Evolutionary conservation across 257 asterid genomes (phyloP).

Genomic region (Echium plantagineum): DNA sequence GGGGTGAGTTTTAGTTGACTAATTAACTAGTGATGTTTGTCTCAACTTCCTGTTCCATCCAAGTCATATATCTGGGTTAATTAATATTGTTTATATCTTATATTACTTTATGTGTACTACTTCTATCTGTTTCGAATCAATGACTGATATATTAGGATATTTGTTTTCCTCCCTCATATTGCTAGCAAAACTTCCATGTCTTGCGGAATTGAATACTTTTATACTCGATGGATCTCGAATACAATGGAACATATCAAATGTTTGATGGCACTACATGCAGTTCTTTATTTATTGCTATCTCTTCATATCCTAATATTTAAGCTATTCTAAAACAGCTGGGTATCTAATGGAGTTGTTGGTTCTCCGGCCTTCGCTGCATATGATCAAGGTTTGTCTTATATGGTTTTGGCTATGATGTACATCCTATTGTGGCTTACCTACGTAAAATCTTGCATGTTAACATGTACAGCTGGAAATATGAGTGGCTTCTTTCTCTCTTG

Average conservation of each 20-base stretch:
- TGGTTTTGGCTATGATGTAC: not conserved
- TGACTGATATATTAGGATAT: too few species aligned
- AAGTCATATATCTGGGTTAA: too few species aligned
- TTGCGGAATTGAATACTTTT: too few species aligned
- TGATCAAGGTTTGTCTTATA: constrained; percentile 69
- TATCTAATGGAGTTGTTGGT: constrained; percentile 91
- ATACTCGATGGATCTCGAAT: too few species aligned
- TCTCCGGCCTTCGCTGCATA: constrained; percentile 99
- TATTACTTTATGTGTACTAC: too few species aligned
- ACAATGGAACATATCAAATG: too few species aligned
- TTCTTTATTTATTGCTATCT: not conserved
- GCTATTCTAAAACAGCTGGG: constrained; percentile 59
- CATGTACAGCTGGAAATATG: not conserved
- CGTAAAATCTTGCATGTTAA: not conserved
- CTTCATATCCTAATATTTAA: constrained; percentile 4
- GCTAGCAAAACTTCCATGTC: too few species aligned
- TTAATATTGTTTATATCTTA: too few species aligned
- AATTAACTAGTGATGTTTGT: not conserved
- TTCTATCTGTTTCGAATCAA: too few species aligned
- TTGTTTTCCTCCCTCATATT: too few species aligned
- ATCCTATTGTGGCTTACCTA: not conserved
- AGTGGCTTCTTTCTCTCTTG: constrained; percentile 10
- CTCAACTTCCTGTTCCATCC: not conserved
- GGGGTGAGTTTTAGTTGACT: constrained; percentile 60
- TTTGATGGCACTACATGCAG: too few species aligned